These are phyloP conservation scores for Moesziomyces sp. DNA, from an alignment of 1,284 basidiomycete genomes.

Conservation along the genomic window DNA sequence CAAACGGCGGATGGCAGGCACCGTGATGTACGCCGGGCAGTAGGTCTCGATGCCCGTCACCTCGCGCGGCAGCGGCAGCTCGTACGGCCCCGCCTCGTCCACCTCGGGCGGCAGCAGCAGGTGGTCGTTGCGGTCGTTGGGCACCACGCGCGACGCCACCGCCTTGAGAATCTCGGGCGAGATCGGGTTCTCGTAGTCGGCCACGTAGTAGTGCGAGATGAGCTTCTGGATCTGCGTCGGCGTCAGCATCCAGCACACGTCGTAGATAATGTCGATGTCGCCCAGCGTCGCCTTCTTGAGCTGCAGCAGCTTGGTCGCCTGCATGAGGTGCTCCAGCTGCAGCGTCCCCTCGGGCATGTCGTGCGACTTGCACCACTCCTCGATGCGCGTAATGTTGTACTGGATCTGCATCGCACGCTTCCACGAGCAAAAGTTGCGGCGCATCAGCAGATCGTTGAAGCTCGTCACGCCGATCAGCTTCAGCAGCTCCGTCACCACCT, in stretches of 20 bases:
- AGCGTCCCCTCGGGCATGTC: constrained; percentile 99
- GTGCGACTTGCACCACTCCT: constrained; percentile 76
- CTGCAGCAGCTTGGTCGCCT: constrained; percentile 97
- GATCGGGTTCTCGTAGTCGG: constrained; percentile 82
- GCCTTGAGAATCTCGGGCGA: constrained; percentile 68
- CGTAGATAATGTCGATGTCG: constrained; percentile 95
- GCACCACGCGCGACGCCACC: constrained; percentile 65
- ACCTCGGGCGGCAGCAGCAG: constrained; percentile 66
- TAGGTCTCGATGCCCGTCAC: constrained; percentile 68
- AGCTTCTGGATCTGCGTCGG: constrained; percentile 99
- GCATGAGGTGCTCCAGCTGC: constrained; percentile 98
- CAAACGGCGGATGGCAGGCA: constrained; percentile 62
- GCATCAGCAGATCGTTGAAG: constrained; percentile 98
- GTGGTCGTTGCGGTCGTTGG: constrained; percentile 67
- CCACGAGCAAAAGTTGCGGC: constrained; percentile 99
- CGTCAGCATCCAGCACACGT: constrained; percentile 99
- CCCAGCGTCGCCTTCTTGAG: constrained; percentile 85
- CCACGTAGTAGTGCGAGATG: constrained; percentile 97
- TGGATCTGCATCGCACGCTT: constrained; percentile 78
- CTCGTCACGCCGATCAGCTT: constrained; percentile 96
- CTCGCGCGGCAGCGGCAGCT: constrained; percentile 64
- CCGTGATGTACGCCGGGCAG: constrained; percentile 65
- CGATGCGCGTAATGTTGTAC: constrained; percentile 76
- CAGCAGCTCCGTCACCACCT: constrained; percentile 94
- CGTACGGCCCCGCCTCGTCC: constrained; percentile 67